Conservation (phyloP, 1,284 basidiomycete species). For the Termitomyces sp. region DNA sequence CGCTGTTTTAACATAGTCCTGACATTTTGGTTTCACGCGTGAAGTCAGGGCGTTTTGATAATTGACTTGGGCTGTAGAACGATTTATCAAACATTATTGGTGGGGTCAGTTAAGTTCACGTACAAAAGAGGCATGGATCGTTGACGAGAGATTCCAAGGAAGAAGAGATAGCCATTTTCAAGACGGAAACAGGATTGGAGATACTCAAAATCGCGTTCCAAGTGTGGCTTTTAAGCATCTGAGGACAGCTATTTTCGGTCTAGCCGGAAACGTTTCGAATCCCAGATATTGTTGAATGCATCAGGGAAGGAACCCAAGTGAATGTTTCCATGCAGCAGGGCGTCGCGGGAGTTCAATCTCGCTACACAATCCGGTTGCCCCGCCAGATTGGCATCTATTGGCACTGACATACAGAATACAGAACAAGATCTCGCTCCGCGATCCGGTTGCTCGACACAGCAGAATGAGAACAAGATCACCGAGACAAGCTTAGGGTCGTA, state of each 20-base stretch:
- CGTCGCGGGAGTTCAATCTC: slow-evolving; percentile 5
- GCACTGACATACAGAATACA: slow-evolving; percentile 2
- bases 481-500: neutral
- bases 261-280: slow-evolving; percentile 4
- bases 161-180: slow-evolving; percentile 8
- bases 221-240: slow-evolving; percentile 4
- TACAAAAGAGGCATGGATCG: slow-evolving; percentile 15
- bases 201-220: neutral
- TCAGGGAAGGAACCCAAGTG: slow-evolving; percentile 7
- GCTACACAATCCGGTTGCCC: neutral
- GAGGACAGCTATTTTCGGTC: slow-evolving; percentile 4
- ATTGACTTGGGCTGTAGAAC: slow-evolving; percentile 5
- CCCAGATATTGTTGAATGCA: slow-evolving; percentile 4
- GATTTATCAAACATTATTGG: neutral
- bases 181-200: neutral
- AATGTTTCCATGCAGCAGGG: slow-evolving; percentile 1
- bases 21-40: neutral
- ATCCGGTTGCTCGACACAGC: neutral
- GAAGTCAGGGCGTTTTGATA: neutral
- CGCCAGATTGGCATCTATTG: slow-evolving; percentile 6
- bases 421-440: neutral
- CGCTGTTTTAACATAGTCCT: slow-evolving; percentile 8
- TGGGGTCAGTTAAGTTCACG: neutral
- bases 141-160: slow-evolving; percentile 12
- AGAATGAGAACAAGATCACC: neutral